phyloP scores from a whole-genome alignment of 805 yeast genomes.

The Saccharomycopsis vini region DNA sequence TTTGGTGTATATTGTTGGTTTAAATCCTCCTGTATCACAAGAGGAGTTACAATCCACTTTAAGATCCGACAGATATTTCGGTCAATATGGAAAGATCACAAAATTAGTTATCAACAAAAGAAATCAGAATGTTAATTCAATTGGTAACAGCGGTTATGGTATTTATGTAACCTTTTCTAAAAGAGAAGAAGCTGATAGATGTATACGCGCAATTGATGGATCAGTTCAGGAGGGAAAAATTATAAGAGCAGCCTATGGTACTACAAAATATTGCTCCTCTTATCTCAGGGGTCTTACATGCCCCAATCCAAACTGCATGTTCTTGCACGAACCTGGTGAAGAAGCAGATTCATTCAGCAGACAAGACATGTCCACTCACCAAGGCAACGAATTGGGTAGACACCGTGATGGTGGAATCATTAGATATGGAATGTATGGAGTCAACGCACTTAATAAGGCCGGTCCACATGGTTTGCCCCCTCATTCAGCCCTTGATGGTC shows the following conservation, averaged over 20 bases:
- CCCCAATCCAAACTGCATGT: constrained; percentile 98
- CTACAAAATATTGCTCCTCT: constrained; percentile 96
- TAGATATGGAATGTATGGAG: constrained; percentile 26
- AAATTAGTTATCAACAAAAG: constrained; percentile 89
- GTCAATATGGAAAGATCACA: constrained; percentile 94
- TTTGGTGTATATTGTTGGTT: constrained; percentile 92
- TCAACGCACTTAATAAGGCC: not conserved
- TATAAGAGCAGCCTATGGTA: constrained; percentile 93
- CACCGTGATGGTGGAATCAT: constrained; percentile 23
- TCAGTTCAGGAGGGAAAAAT: constrained; percentile 85
- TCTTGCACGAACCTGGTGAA: constrained; percentile 97
- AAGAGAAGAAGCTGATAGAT: constrained; percentile 91
- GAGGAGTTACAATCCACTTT: constrained; percentile 78
- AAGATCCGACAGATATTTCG: constrained; percentile 88
- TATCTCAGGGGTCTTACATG: constrained; percentile 91
- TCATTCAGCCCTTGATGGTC: too few relatives aligned
- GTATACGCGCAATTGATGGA: constrained; percentile 89
- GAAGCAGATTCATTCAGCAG: constrained; percentile 89
- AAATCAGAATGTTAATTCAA: constrained; percentile 35
- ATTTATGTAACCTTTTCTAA: constrained; percentile 90
- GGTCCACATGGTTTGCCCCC: not conserved
- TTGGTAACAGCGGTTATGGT: constrained; percentile 56
- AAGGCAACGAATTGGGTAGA: constrained; percentile 44
- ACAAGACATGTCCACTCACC: constrained; percentile 51
- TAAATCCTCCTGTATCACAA: constrained; percentile 76